Conservation (phyloP, 345 rosid species). For the Hibiscus trionum region DNA sequence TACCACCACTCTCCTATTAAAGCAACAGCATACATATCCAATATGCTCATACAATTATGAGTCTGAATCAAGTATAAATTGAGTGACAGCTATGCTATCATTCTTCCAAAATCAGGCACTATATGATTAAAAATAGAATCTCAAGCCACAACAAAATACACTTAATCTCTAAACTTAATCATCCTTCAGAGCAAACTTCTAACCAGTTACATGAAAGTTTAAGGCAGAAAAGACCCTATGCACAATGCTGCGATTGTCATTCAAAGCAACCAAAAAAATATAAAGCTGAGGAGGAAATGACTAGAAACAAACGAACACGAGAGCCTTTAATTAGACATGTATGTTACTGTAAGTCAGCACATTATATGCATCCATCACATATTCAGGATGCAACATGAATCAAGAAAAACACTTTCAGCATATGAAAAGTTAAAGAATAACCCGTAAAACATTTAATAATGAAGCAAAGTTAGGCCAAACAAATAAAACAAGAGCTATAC, state of each 20-base stretch:
- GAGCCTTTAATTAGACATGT: neutral
- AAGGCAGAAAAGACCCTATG: neutral
- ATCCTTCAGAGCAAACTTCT: neutral
- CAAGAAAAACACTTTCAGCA: neutral
- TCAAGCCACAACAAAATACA: neutral
- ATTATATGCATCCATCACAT: neutral
- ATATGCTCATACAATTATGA: neutral
- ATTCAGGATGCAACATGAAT: neutral
- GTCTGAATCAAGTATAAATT: neutral
- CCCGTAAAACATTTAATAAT: neutral
- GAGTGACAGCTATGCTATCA: neutral
- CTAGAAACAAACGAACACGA: neutral
- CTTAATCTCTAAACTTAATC: neutral
- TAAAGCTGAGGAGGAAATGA: neutral
- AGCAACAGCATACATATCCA: neutral
- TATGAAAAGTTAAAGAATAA: neutral
- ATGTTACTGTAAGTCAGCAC: neutral
- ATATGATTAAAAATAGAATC: neutral
- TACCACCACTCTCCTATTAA: neutral
- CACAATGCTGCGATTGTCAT: neutral
- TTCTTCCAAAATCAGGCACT: neutral
- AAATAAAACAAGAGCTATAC: no score
- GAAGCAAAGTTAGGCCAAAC: neutral
- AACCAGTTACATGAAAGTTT: neutral
- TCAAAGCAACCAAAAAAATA: neutral